A percentile compares a stretch with the other conserved stretches of the same genome.
Evolutionary conservation across 2,329 filamentous ascomycete genomes (phyloP).

Genomic region (Xylariaceae sp.): DNA sequence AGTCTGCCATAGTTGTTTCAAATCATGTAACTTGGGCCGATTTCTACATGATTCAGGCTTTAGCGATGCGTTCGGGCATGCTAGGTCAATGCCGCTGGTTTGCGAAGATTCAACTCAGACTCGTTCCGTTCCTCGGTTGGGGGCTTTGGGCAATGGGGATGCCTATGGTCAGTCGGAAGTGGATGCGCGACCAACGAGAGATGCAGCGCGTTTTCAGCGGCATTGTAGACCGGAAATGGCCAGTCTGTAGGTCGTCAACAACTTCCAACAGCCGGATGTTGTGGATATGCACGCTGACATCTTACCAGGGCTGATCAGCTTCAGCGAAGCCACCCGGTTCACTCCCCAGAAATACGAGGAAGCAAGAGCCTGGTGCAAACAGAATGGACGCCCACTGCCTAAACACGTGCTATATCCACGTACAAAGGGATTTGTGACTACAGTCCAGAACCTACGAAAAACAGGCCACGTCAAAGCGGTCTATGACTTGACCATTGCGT

Average conservation of each 20-base stretch:
- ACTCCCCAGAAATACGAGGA: constrained; percentile 50
- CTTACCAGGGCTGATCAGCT: constrained; percentile 56
- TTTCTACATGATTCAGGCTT: constrained; percentile 60
- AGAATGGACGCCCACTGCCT: constrained; percentile 47
- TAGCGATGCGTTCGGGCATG: constrained; percentile 53
- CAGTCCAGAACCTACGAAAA: constrained; percentile 51
- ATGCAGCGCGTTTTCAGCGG: constrained; percentile 54
- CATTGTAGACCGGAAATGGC: constrained; percentile 48
- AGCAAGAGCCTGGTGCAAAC: constrained; percentile 49
- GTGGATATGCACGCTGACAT: constrained; percentile 7
- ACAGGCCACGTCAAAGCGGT: constrained; percentile 50
- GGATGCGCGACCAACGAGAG: constrained; percentile 53
- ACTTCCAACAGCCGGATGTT: background rate
- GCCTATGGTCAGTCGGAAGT: constrained; percentile 58
- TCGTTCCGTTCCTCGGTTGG: constrained; percentile 60
- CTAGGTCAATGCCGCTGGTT: constrained; percentile 60
- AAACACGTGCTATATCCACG: constrained; percentile 57
- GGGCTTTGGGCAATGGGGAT: constrained; percentile 63
- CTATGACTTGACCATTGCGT: constrained; percentile 54
- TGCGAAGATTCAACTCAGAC: constrained; percentile 55
- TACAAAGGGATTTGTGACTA: constrained; percentile 58
- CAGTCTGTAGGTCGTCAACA: constrained; percentile 53
- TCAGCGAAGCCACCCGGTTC: constrained; percentile 60
- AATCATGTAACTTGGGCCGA: constrained; percentile 61
- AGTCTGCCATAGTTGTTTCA: constrained; percentile 56